phyloP scores from a whole-genome alignment of 257 asterid genomes.

The Paraleonurus japonicus region DNA sequence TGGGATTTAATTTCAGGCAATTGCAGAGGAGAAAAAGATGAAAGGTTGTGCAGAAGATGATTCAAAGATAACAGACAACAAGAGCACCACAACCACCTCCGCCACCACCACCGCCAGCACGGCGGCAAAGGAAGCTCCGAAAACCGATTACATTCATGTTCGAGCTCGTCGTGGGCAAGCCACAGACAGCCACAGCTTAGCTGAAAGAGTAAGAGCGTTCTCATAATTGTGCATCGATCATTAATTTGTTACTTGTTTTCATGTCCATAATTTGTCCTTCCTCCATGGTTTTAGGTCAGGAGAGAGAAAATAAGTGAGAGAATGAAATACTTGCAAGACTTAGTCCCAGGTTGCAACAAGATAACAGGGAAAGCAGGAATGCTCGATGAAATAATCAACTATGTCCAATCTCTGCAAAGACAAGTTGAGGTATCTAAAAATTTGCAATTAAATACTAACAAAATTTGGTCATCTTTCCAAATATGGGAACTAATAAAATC shows the following conservation, averaged over 20 bases:
- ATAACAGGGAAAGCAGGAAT: conserved; percentile 93
- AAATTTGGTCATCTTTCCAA: neutral
- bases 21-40: conserved; percentile 51
- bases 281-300: conserved; percentile 50
- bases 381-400: conserved; percentile 93
- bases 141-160: conserved; percentile 83
- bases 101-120: conserved; percentile 26
- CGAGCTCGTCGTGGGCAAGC: conserved; percentile 98
- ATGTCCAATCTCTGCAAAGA: conserved; percentile 91
- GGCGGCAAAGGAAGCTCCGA: conserved; percentile 41
- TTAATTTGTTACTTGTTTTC: no score
- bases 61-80: conserved; percentile 50
- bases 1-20: conserved; percentile 30
- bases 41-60: conserved; percentile 49
- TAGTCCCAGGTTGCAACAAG: conserved; percentile 92
- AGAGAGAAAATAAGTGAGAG: conserved; percentile 94
- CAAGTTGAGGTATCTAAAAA: conserved; percentile 74
- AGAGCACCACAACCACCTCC: conserved; percentile 36
- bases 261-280: neutral
- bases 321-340: conserved; percentile 84
- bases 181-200: conserved; percentile 97
- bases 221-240: no score
- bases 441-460: neutral
- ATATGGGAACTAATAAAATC: neutral
- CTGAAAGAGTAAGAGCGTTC: conserved; percentile 71